Base-by-base conservation (phyloP, 768 basidiomycete genomes). In the Leccinum pellstonianum region DNA sequence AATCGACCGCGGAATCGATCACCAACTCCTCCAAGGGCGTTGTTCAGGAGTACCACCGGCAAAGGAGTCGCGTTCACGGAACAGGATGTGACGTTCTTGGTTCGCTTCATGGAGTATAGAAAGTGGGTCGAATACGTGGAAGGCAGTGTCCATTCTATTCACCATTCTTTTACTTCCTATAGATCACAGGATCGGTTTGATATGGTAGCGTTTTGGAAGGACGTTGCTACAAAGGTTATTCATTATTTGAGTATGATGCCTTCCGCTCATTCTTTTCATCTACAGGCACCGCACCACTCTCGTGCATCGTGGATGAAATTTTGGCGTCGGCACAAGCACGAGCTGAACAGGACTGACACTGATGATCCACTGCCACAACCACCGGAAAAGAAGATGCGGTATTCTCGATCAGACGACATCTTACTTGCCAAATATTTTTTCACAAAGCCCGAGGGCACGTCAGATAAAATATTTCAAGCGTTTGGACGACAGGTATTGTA, bases 291-390 rank as follows among this genome's bases (percentile, higher is more conserved):
- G 0, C 92, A 94, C 73, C 92, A 94, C 68, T 93, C 92, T 25
- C 86, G 91, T 38, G 92, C 92, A 51, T 94, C 92, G 6, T 94
- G 92, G 92, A 92, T 94, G 90, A 94, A 94, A 74, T 94, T 86
- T 73, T 94, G 91, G 84, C 82, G 92, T 15, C 79, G 92, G 57
- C 92, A 94, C 71, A 91, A 91, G 64, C 92, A 94, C 65, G 92
- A 94, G 65, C 76, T 92, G 38, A 80, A 87, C 54, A 83, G 82
- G 58, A 77, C 79, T 3, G 85, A 86, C n/a, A 78, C 75, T 1
- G 87, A 88, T 60, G 88, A 85, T 11, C 88, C 88, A 1, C 75
- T 90, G 12, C 90, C 91, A 5, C 80, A 81, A 25, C 87, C 87
- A 3, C 90, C 91, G 0, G 88, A 90, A 66, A 94, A 94, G 80